phyloP scores from a whole-genome alignment of 2,329 filamentous ascomycete genomes.

The Endocalyx cinctus region DNA sequence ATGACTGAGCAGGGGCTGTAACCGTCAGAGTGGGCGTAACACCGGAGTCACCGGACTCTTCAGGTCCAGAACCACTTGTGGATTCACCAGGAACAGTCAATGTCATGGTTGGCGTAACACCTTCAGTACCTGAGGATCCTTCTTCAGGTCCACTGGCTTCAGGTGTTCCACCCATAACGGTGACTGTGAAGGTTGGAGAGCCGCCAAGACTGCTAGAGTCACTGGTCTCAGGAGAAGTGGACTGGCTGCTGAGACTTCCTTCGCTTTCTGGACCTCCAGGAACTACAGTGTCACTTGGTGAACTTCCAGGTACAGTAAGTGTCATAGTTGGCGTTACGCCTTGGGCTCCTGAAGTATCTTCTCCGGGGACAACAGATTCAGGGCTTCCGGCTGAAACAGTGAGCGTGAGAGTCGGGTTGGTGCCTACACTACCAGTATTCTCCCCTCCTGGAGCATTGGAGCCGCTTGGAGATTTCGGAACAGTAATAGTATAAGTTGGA shows the following conservation, averaged over 20 bases:
- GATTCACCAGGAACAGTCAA: background rate
- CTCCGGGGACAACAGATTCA: slow-evolving; percentile 4
- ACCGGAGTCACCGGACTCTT: slow-evolving; percentile 4
- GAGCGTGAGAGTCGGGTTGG: too few species aligned
- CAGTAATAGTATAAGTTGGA: background rate
- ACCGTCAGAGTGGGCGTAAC: too few species aligned
- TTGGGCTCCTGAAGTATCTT: slow-evolving; percentile 12
- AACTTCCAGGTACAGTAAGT: slow-evolving; percentile 3
- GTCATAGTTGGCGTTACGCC: slow-evolving; percentile 9
- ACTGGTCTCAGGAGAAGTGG: too few species aligned
- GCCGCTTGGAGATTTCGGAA: slow-evolving; percentile 7
- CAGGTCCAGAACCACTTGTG: background rate
- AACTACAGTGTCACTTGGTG: slow-evolving; percentile 2
- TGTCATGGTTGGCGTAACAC: background rate
- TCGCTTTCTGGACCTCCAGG: background rate
- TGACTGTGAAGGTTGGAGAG: slow-evolving; percentile 12
- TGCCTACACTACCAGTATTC: too few species aligned
- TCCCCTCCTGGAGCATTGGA: too few species aligned
- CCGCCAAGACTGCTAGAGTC: slow-evolving; percentile 5
- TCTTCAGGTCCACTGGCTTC: slow-evolving; percentile 5
- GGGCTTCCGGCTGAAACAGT: slow-evolving; percentile 5
- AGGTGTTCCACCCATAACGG: slow-evolving; percentile 9
- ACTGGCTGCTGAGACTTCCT: too few species aligned
- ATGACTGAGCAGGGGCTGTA: slow-evolving; percentile 1
- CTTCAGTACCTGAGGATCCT: background rate